Evolutionary conservation across 148 eudicot genomes (phyloP).

Genomic region (Amaranthus hypochondriacus): DNA sequence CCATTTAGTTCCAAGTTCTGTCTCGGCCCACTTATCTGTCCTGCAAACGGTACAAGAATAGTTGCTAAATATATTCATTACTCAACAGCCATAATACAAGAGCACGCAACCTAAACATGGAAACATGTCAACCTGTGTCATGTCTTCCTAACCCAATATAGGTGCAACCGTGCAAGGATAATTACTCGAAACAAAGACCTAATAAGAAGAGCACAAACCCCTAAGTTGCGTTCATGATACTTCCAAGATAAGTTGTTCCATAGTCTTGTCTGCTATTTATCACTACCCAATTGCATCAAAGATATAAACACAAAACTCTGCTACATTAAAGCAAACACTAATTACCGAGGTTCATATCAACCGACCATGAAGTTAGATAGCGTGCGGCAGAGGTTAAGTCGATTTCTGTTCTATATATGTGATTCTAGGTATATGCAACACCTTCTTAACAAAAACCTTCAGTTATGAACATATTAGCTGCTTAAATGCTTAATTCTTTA

Average conservation of each 20-base stretch:
- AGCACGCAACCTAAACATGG: not conserved
- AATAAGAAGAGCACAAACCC: not conserved
- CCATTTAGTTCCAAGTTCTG: conserved; percentile 96
- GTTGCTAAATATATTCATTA: conserved; percentile 4
- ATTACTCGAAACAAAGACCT: not conserved
- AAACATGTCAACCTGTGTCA: not conserved
- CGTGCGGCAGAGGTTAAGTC: not conserved
- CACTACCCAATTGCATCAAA: not conserved
- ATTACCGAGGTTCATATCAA: not conserved
- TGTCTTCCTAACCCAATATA: not conserved
- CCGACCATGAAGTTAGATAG: not conserved
- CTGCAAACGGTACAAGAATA: conserved; percentile 33
- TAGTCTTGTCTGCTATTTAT: not conserved
- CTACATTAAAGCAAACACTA: not conserved
- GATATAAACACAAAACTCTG: not conserved
- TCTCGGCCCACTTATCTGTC: conserved; percentile 99
- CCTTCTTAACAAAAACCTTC: not conserved
- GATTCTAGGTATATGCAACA: not conserved
- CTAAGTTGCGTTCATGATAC: not conserved
- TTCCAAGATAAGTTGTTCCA: not conserved
- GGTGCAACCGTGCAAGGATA: not conserved
- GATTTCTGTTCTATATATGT: not conserved
- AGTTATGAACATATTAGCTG: not conserved
- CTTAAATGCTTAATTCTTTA: not conserved
- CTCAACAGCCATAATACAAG: not conserved